Percentiles rank a stretch among this genome's conserved stretches.
Evolutionary conservation across 1,284 basidiomycete genomes (phyloP).

Genomic region (Puccinia horiana): DNA sequence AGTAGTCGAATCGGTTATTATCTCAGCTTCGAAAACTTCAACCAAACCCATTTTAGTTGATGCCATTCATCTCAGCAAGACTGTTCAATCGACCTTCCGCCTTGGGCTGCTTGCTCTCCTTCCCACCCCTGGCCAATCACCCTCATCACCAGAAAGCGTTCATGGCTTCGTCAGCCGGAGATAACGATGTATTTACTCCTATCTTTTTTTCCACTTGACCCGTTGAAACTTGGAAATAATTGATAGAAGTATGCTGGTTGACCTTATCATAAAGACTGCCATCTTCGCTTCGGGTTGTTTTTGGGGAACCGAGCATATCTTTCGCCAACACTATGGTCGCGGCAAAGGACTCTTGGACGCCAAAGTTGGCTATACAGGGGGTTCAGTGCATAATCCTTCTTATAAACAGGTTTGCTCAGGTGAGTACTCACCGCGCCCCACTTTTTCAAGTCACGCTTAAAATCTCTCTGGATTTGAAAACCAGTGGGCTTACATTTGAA

Average conservation of each 20-base stretch:
- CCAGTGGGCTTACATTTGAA: not conserved
- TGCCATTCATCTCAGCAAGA: constrained; percentile 10
- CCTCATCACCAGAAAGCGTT: not conserved
- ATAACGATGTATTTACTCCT: not conserved
- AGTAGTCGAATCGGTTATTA: not conserved
- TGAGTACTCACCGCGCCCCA: not conserved
- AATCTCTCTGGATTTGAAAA: not conserved
- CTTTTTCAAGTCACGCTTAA: not conserved
- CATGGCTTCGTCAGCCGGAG: constrained; percentile 14
- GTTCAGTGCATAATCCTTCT: constrained; percentile 30
- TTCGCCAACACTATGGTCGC: constrained; percentile 50
- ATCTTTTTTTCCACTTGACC: not conserved
- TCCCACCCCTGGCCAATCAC: not conserved
- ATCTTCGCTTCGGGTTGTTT: constrained; percentile 77
- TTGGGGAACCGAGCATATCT: constrained; percentile 56
- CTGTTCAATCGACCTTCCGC: not conserved
- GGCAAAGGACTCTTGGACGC: constrained; percentile 35
- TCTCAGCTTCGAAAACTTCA: not conserved
- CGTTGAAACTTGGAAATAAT: not conserved
- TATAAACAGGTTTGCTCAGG: constrained; percentile 45
- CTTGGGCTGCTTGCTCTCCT: constrained; percentile 11
- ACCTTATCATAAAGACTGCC: constrained; percentile 58
- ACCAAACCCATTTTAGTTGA: not conserved
- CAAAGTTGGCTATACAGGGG: constrained; percentile 47
- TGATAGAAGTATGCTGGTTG: not conserved